phyloP scores from a whole-genome alignment of 192 early-diverging fungal species.

The Dimargaris cristalligena region DNA sequence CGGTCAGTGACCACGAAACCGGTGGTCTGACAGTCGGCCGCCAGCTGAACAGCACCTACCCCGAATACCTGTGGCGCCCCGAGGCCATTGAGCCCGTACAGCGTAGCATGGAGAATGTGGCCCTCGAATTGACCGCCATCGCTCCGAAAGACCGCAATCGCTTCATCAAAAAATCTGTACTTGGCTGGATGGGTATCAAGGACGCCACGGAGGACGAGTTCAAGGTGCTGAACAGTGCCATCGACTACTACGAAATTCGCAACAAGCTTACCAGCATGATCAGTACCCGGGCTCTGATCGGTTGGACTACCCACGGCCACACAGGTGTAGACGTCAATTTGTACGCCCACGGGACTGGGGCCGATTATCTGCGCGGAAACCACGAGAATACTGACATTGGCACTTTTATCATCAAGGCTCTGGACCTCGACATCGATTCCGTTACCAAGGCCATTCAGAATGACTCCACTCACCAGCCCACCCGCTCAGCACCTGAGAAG shows the following conservation, averaged over 20 bases:
- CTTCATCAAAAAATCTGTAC: constrained; percentile 37
- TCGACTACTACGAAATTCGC: constrained; percentile 23
- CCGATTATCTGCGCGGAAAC: constrained; percentile 49
- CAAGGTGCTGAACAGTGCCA: constrained; percentile 20
- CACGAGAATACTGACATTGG: constrained; percentile 84
- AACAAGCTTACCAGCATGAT: constrained; percentile 32
- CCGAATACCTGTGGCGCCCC: constrained; percentile 80
- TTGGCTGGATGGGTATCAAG: constrained; percentile 49
- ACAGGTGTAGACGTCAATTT: constrained; percentile 90
- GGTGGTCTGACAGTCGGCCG: constrained; percentile 77
- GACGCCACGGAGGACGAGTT: constrained; percentile 52
- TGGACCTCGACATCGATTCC: constrained; percentile 42
- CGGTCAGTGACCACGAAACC: constrained; percentile 90
- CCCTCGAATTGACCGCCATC: constrained; percentile 3
- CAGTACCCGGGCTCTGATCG: constrained; percentile 37
- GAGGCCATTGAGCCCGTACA: constrained; percentile 46
- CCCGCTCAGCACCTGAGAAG: not conserved
- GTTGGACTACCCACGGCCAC: constrained; percentile 84
- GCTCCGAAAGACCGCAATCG: constrained; percentile 6
- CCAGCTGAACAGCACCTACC: constrained; percentile 52
- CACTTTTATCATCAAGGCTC: constrained; percentile 37
- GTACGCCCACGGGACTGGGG: constrained; percentile 58
- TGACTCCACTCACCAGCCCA: constrained; percentile 18
- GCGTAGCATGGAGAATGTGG: constrained; percentile 42
- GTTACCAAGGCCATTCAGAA: constrained; percentile 39